Percentiles rank a stretch among this genome's conserved stretches.
These are phyloP conservation scores for Leccinum broughii DNA, from an alignment of 768 basidiomycete species.

Conservation along the genomic window DNA sequence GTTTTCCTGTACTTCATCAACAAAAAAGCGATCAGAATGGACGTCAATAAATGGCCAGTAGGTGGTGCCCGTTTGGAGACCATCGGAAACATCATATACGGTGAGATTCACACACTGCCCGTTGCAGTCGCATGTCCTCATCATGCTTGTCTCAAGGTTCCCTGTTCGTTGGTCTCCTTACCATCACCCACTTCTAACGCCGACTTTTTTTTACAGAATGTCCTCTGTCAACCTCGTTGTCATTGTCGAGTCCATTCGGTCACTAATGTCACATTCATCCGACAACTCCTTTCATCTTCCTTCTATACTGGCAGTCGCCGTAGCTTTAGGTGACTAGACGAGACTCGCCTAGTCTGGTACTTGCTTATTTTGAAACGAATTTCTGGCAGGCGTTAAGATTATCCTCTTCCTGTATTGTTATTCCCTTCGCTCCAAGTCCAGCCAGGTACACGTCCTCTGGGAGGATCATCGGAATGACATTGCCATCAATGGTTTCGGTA, in stretches of 20 bases:
- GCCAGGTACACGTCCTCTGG: constrained; percentile 95
- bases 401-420: constrained; percentile 85
- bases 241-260: constrained; percentile 81
- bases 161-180: constrained; percentile 34
- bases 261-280: constrained; percentile 62
- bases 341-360: background rate
- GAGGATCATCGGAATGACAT: constrained; percentile 95
- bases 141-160: constrained; percentile 39
- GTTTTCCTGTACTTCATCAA: constrained; percentile 80
- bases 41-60: constrained; percentile 88
- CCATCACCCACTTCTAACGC: background rate
- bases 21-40: constrained; percentile 66
- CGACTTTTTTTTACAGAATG: constrained; percentile 56
- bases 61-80: constrained; percentile 89
- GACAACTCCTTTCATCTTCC: constrained; percentile 70
- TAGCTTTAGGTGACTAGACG: constrained; percentile 60
- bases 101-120: constrained; percentile 34
- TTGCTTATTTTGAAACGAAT: constrained; percentile 1
- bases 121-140: constrained; percentile 5
- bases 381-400: constrained; percentile 71
- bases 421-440: constrained; percentile 74
- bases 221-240: constrained; percentile 88
- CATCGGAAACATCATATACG: constrained; percentile 87
- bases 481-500: constrained; percentile 80
- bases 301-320: constrained; percentile 78